These are phyloP conservation scores for Aureobasidium lini DNA, from an alignment of 2,329 filamentous ascomycete genomes.

Conservation along the genomic window DNA sequence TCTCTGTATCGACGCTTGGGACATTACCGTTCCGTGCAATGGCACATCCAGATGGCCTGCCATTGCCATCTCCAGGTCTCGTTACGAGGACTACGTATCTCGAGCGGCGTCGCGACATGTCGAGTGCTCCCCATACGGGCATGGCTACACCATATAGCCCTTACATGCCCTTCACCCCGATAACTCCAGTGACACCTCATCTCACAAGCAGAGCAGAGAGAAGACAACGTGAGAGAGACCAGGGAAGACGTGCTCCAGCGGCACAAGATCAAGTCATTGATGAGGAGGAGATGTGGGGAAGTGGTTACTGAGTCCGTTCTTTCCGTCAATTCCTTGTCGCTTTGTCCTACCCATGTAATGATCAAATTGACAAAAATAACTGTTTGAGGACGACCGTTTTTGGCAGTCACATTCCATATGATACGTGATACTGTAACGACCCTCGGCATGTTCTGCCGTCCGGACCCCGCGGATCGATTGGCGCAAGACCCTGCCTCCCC, in stretches of 20 bases:
- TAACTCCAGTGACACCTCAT: conserved; percentile 69
- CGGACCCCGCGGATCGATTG: not conserved
- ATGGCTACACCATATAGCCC: conserved; percentile 66
- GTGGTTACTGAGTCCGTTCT: conserved; percentile 17
- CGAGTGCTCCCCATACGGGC: conserved; percentile 43
- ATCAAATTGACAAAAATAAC: too few relatives aligned
- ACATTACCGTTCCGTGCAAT: conserved; percentile 30
- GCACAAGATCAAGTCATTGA: conserved; percentile 47
- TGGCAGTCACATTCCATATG: not conserved
- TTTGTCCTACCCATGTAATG: not conserved
- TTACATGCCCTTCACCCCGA: conserved; percentile 70
- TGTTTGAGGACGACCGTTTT: not conserved
- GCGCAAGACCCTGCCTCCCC: not conserved
- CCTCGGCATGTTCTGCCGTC: not conserved
- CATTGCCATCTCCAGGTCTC: conserved; percentile 16
- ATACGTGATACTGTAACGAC: not conserved
- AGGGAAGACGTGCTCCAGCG: conserved; percentile 55
- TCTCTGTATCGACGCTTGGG: conserved; percentile 14
- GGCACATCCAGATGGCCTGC: conserved; percentile 16
- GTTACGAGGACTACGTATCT: conserved; percentile 37
- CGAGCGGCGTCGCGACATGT: conserved; percentile 25
- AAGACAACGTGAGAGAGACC: conserved; percentile 58
- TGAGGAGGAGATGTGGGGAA: conserved; percentile 56
- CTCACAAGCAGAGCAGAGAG: conserved; percentile 64
- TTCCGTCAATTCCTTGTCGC: not conserved